Evolutionary conservation across 2,329 filamentous ascomycete species (phyloP).

Genomic region (Trichophyton benhamiae): DNA sequence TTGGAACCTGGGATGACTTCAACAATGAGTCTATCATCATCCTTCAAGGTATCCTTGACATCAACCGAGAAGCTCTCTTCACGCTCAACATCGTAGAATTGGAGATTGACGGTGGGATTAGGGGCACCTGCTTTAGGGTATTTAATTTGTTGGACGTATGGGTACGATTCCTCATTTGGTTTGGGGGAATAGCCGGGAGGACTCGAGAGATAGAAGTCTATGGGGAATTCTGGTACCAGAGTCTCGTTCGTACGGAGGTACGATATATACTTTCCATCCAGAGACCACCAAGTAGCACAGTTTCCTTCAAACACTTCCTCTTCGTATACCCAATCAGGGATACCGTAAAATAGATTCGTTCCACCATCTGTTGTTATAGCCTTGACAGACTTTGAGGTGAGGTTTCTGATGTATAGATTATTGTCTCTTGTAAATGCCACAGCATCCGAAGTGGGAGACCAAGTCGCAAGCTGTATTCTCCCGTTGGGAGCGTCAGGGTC

Average conservation of each 20-base stretch:
- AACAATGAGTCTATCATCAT: conserved; percentile 79
- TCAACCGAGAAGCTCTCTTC: conserved; percentile 68
- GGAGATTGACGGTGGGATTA: conserved; percentile 77
- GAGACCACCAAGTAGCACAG: conserved; percentile 89
- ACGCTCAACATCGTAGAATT: conserved; percentile 75
- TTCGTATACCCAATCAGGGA: conserved; percentile 96
- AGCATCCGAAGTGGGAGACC: conserved; percentile 78
- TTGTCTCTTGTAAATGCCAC: conserved; percentile 84
- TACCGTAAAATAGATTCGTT: conserved; percentile 79
- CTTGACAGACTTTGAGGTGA: conserved; percentile 47
- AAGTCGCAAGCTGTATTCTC: conserved; percentile 69
- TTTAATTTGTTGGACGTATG: conserved; percentile 83
- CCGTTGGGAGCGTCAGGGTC: conserved; percentile 54
- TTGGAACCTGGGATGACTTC: conserved; percentile 81
- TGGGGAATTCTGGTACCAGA: conserved; percentile 75
- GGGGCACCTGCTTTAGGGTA: conserved; percentile 93
- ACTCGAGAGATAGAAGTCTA: conserved; percentile 83
- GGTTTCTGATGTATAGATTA: conserved; percentile 70
- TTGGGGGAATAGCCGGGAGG: conserved; percentile 61
- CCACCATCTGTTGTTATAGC: conserved; percentile 81
- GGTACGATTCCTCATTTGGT: conserved; percentile 72
- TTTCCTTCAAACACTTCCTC: conserved; percentile 69
- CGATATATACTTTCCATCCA: conserved; percentile 76
- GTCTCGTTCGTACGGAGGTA: conserved; percentile 93
- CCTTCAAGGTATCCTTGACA: conserved; percentile 62